Conservation (phyloP, 192 early-diverging fungal species). For the Gigaspora rosea region DNA sequence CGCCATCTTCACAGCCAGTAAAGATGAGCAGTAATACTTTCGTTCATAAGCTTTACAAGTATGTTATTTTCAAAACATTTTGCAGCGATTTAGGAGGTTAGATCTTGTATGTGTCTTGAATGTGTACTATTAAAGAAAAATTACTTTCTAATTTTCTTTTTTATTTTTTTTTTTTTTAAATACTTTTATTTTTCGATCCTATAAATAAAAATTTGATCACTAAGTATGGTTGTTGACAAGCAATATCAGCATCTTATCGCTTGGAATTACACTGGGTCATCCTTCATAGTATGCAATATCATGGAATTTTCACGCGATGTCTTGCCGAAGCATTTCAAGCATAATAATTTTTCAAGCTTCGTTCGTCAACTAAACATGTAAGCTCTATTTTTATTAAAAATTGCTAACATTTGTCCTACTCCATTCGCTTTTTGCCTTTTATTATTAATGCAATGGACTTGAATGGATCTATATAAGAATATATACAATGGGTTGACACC, state of each 20-base stretch:
- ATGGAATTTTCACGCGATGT: constrained; percentile 90
- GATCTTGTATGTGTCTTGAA: not conserved
- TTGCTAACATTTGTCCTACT: not conserved
- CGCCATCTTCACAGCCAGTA: constrained; percentile 42
- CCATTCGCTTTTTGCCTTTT: not conserved
- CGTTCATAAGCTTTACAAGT: constrained; percentile 63
- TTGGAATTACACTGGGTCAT: constrained; percentile 86
- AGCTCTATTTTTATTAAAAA: constrained; percentile 14
- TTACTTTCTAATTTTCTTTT: not conserved
- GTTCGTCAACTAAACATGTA: constrained; percentile 87
- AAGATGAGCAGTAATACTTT: constrained; percentile 58
- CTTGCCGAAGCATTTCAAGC: constrained; percentile 90
- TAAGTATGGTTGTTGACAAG: constrained; percentile 83
- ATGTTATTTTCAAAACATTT: constrained; percentile 29
- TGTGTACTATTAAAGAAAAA: not conserved
- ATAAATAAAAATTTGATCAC: not conserved
- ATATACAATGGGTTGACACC: too few relatives aligned
- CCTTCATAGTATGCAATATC: constrained; percentile 89
- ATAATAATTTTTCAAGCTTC: constrained; percentile 91
- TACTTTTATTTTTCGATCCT: not conserved
- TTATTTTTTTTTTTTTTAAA: not conserved
- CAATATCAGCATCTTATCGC: constrained; percentile 86
- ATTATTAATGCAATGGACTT: too few relatives aligned
- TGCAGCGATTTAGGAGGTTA: not conserved
- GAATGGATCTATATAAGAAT: not conserved